Evolutionary conservation across 306 rosid genomes (phyloP).

Genomic region (Casuarina cunninghamiana): DNA sequence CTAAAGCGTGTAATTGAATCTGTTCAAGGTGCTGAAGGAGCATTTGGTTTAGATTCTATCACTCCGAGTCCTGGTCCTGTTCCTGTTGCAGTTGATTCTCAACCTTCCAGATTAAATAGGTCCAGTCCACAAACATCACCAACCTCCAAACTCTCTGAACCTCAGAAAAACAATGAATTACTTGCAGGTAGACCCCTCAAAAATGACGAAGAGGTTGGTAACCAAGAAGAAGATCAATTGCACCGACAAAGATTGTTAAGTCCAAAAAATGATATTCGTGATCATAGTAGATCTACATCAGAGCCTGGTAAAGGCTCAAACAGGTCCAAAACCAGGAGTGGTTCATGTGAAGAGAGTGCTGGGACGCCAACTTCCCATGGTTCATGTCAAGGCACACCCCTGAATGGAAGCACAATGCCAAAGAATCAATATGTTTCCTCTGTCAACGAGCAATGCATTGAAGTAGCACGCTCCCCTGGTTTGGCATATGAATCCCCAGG

Average conservation of each 20-base stretch:
- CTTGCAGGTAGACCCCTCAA: constrained; percentile 38
- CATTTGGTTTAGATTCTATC: constrained; percentile 61
- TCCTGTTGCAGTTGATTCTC: constrained; percentile 47
- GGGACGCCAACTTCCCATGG: constrained; percentile 72
- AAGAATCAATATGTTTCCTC: constrained; percentile 44
- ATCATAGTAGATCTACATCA: constrained; percentile 29
- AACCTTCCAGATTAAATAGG: constrained; percentile 47
- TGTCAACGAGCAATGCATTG: constrained; percentile 39
- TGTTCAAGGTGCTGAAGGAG: constrained; percentile 82
- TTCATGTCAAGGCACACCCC: constrained; percentile 79
- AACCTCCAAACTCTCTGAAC: constrained; percentile 37
- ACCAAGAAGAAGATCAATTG: constrained; percentile 41
- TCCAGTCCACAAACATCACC: constrained; percentile 41
- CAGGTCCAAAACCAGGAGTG: constrained; percentile 51
- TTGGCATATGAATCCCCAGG: constrained; percentile 38
- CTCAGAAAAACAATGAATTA: constrained; percentile 45
- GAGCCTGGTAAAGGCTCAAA: constrained; percentile 36
- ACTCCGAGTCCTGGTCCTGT: constrained; percentile 49
- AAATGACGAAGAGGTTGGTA: constrained; percentile 31
- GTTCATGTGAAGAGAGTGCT: constrained; percentile 68
- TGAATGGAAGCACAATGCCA: constrained; percentile 37
- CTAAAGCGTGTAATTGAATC: constrained; percentile 80
- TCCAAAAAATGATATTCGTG: constrained; percentile 38
- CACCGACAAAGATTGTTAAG: constrained; percentile 31
- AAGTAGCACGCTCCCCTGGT: constrained; percentile 51